phyloP scores from a whole-genome alignment of 2,329 filamentous ascomycete species.

The Myriosclerotinia scirpicola region DNA sequence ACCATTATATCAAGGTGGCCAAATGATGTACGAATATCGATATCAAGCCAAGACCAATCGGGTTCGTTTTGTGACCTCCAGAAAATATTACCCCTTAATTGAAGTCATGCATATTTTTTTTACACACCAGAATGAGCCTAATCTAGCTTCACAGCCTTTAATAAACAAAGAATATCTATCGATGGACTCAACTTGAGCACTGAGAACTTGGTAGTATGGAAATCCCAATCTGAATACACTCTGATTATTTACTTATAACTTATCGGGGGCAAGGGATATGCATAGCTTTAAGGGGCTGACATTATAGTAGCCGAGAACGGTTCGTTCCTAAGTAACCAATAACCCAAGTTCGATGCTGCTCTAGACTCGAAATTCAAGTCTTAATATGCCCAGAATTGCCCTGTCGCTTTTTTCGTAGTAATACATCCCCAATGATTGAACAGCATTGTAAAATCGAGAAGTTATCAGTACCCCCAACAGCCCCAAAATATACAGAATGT shows the following conservation, averaged over 20 bases:
- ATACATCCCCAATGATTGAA: no score
- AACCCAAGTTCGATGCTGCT: no score
- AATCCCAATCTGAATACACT: background rate
- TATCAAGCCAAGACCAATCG: background rate
- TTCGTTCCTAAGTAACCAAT: background rate
- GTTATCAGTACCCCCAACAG: no score
- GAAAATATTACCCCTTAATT: background rate
- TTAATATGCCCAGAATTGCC: no score
- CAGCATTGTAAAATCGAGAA: no score
- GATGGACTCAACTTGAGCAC: no score
- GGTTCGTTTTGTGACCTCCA: background rate
- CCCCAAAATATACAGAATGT: no score
- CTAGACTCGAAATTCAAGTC: no score
- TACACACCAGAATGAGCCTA: no score
- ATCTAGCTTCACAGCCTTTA: background rate
- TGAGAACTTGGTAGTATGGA: background rate
- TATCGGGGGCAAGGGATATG: background rate
- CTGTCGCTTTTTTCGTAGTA: no score
- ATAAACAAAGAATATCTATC: background rate
- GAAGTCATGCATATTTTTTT: background rate
- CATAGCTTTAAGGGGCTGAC: background rate
- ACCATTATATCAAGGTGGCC: background rate
- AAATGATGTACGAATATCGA: background rate
- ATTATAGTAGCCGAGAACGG: background rate
- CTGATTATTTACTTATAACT: background rate